phyloP scores from a whole-genome alignment of 257 asterid species.

The Jacaranda mimosifolia region DNA sequence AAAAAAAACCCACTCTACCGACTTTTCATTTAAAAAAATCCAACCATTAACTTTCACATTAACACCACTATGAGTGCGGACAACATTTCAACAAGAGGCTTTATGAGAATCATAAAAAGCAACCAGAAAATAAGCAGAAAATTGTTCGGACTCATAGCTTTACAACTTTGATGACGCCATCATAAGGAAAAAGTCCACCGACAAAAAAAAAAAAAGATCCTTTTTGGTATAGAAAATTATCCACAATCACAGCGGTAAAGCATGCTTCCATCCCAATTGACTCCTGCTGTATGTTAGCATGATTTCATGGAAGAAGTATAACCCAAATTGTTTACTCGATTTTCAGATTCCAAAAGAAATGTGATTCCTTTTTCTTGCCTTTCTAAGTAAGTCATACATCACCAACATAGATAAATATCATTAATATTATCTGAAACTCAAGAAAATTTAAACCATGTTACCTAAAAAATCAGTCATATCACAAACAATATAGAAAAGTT shows the following conservation, averaged over 20 bases:
- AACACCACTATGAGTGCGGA: neutral
- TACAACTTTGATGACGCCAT: slow-evolving; percentile 38
- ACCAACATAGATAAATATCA: neutral
- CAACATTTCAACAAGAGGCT: neutral
- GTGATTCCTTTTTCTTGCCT: neutral
- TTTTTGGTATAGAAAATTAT: slow-evolving; percentile 11
- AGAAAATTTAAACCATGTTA: slow-evolving; percentile 15
- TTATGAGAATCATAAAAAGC: slow-evolving; percentile 25
- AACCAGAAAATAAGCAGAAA: slow-evolving; percentile 23
- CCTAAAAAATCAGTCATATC: slow-evolving; percentile 1
- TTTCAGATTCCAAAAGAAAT: neutral
- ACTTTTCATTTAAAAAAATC: neutral
- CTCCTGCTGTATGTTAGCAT: slow-evolving; percentile 8
- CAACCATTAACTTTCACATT: neutral
- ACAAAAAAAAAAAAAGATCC: neutral
- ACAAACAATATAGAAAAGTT: neutral
- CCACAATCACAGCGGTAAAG: slow-evolving; percentile 8
- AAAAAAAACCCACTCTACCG: neutral
- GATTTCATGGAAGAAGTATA: slow-evolving; percentile 5
- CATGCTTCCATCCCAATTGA: slow-evolving; percentile 26
- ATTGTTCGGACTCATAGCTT: slow-evolving; percentile 6
- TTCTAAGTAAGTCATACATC: slow-evolving; percentile 1
- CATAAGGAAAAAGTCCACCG: slow-evolving; percentile 30
- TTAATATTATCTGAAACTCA: neutral
- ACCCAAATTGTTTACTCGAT: neutral